These are phyloP conservation scores for Sugiyamaella valdiviana DNA, from an alignment of 805 yeast species.

Conservation along the genomic window DNA sequence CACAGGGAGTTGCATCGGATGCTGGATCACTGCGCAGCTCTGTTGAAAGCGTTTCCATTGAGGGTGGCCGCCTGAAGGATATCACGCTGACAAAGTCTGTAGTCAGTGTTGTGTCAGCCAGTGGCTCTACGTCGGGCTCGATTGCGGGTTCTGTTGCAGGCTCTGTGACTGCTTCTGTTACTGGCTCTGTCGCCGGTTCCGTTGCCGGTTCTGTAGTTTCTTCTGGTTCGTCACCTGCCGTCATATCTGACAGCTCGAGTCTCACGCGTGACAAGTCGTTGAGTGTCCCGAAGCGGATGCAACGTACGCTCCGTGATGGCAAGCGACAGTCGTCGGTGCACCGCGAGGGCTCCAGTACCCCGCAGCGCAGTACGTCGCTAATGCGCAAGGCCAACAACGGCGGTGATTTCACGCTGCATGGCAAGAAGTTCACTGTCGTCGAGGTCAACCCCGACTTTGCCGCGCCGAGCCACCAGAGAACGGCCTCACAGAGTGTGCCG, in stretches of 20 bases:
- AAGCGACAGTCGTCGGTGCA: not conserved
- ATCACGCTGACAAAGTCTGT: not conserved
- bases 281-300: conserved; percentile 10
- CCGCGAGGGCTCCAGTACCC: not conserved
- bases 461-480: conserved; percentile 17
- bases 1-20: not conserved
- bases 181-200: not conserved
- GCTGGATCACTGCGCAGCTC: not conserved
- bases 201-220: not conserved
- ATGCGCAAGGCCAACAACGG: conserved; percentile 17
- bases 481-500: conserved; percentile 10
- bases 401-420: conserved; percentile 27
- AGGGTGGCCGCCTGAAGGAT: not conserved
- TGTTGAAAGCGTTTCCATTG: not conserved
- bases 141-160: not conserved
- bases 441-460: conserved; percentile 30
- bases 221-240: not conserved
- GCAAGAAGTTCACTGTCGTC: conserved; percentile 29
- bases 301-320: conserved; percentile 11
- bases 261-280: not conserved
- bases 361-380: conserved; percentile 21
- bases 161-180: not conserved
- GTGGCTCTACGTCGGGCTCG: not conserved
- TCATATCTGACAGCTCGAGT: not conserved
- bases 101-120: not conserved